These are phyloP conservation scores for Ganoderma multipileum DNA, from an alignment of 1,284 basidiomycete species.

Conservation along the genomic window DNA sequence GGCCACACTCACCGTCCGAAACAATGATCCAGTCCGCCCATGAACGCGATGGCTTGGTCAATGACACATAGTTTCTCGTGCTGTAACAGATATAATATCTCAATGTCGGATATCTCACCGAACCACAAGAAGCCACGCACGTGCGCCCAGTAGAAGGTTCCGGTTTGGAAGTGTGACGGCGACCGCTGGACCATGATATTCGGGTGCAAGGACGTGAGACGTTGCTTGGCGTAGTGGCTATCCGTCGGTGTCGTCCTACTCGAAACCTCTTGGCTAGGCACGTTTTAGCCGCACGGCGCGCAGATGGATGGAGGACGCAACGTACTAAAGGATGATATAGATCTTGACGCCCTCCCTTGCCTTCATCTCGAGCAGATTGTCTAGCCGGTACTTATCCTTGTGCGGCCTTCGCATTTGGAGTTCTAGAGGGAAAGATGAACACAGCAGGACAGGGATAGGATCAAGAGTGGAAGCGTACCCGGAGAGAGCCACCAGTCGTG, in stretches of 20 bases:
- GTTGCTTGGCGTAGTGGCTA: constrained; percentile 93
- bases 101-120: constrained; percentile 1
- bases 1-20: constrained; percentile 70
- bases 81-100: constrained; percentile 47
- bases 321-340: constrained; percentile 93
- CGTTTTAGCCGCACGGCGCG: background rate
- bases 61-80: constrained; percentile 99
- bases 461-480: constrained; percentile 49
- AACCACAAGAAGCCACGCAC: constrained; percentile 44
- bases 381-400: constrained; percentile 89
- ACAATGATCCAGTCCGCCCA: constrained; percentile 96
- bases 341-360: constrained; percentile 97
- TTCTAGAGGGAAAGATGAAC: constrained; percentile 52
- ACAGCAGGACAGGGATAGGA: background rate
- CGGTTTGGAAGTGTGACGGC: constrained; percentile 96
- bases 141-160: constrained; percentile 98
- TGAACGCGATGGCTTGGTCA: constrained; percentile 97
- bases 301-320: constrained; percentile 6
- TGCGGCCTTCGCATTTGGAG: constrained; percentile 85
- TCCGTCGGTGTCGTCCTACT: constrained; percentile 94
- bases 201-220: constrained; percentile 84
- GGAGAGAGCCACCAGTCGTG: constrained; percentile 97
- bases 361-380: constrained; percentile 89
- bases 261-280: constrained; percentile 90
- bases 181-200: constrained; percentile 98